Evolutionary conservation across 2,329 filamentous ascomycete species (phyloP).

Genomic region (Pseudocercospora musae): DNA sequence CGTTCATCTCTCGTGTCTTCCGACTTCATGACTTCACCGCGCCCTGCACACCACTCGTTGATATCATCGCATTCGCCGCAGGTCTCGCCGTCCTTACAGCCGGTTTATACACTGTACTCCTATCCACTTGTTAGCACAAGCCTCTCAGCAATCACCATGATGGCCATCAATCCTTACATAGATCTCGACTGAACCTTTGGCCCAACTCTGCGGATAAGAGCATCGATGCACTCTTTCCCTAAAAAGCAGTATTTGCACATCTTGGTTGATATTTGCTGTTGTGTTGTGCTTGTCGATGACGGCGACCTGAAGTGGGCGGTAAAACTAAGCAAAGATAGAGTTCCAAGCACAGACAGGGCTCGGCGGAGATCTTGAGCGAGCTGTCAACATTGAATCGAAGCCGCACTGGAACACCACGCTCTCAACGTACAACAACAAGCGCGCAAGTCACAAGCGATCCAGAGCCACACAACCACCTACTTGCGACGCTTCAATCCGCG

Average conservation of each 20-base stretch:
- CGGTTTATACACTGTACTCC: neutral
- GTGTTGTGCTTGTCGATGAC: neutral
- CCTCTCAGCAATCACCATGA: neutral
- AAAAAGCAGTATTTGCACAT: slow-evolving; percentile 13
- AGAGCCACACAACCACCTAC: neutral
- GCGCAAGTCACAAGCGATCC: neutral
- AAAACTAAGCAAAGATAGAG: neutral
- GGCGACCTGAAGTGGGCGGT: neutral
- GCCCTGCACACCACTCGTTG: neutral
- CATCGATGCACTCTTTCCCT: slow-evolving; percentile 13
- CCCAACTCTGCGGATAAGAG: neutral
- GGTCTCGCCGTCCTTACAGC: neutral
- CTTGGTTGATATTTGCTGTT: neutral
- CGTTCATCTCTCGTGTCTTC: neutral
- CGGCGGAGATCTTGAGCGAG: neutral
- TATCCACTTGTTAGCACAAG: neutral
- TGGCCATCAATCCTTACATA: neutral
- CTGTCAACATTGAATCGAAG: neutral
- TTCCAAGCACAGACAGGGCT: neutral
- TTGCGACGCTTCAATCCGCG: neutral
- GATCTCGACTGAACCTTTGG: slow-evolving; percentile 4
- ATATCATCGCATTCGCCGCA: neutral
- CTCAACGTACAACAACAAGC: too few relatives aligned
- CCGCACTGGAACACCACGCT: neutral
- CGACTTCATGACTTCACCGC: neutral